Evolutionary conservation across 768 basidiomycete genomes (phyloP).

Genomic region (Flagelloscypha sp.): DNA sequence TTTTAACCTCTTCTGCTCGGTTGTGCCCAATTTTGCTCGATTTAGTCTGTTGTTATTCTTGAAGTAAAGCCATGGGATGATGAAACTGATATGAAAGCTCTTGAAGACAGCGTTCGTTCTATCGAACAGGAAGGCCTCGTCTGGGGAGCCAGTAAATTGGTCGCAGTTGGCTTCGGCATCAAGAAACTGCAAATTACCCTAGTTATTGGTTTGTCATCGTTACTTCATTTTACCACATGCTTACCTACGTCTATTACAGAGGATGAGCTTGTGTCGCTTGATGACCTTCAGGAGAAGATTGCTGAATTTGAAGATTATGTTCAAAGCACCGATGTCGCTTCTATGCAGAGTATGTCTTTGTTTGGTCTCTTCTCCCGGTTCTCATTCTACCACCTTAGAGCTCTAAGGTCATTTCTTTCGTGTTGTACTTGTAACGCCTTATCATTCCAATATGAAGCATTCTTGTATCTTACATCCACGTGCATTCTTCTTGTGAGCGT

Average conservation of each 20-base stretch:
- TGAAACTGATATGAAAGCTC: slow-evolving; percentile 89
- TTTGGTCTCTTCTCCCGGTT: slow-evolving; percentile 1
- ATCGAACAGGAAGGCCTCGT: slow-evolving; percentile 86
- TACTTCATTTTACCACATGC: not conserved
- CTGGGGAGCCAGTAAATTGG: slow-evolving; percentile 92
- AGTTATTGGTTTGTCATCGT: slow-evolving; percentile 40
- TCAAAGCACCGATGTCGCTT: slow-evolving; percentile 86
- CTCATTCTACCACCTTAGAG: slow-evolving; percentile 17
- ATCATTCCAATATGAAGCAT: slow-evolving; percentile 10
- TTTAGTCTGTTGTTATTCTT: slow-evolving; percentile 95
- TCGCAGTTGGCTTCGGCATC: slow-evolving; percentile 90
- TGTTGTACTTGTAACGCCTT: not conserved
- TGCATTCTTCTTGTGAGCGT: slow-evolving; percentile 5
- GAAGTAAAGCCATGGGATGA: slow-evolving; percentile 99
- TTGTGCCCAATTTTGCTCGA: slow-evolving; percentile 2
- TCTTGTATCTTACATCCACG: slow-evolving; percentile 10
- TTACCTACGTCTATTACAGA: slow-evolving; percentile 38
- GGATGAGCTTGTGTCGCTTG: slow-evolving; percentile 90
- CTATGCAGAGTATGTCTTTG: slow-evolving; percentile 78
- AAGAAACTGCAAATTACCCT: slow-evolving; percentile 79
- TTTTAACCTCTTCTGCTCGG: too few relatives aligned
- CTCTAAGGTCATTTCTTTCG: slow-evolving; percentile 1
- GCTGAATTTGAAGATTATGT: slow-evolving; percentile 80
- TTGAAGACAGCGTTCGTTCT: slow-evolving; percentile 79
- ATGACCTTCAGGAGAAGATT: slow-evolving; percentile 90